Base-by-base conservation (phyloP, 331 rosid species). In the Ulmus americana region DNA sequence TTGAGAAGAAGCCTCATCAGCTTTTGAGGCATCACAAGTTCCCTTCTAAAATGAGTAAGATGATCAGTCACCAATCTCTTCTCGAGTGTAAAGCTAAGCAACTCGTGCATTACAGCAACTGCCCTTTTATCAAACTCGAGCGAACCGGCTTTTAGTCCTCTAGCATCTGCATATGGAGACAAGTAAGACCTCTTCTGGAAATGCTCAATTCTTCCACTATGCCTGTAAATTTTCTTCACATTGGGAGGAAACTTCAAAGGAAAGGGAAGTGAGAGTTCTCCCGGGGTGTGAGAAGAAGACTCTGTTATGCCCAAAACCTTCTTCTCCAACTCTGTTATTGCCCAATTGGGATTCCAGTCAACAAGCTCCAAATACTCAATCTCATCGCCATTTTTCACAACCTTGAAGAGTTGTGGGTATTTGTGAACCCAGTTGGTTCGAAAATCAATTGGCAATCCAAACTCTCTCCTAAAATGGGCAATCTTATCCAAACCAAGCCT, bases 41-140 rank as follows among this genome's bases (percentile, higher is more conserved):
- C 96, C 50, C 72, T 76, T 42, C 96, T 89, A 46, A 91, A 91
- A 57, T 88, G 96, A 61, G 97, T 91, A 2, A 88, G 87, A 70
- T 91, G 95, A 77, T 91, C 96, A 15, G 97, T 91, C 1, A 85
- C 90, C 41, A 91, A 63, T 66, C 95, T 86, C 90, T 88, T 91
- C 76, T 91, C 95, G 42, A 80, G 41, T 1, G 94, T 86, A 64
- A 88, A 91, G 81, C 81, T 85, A 42, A 88, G 95, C 63, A 91
- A 59, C 70, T 91, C 94, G 18, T 88, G 96, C 96, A 91, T 86
- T 39, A 91, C 85, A 58, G 95, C 89, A 69, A 91, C 81, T 1
- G 95, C 96, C 77, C 94, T 88, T 76, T 88, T 91, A 73, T 88
- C 95, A 68, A 91, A 85, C 60, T 86, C 95, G n/a, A 67, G 76